Evolutionary conservation across 2,329 filamentous ascomycete genomes (phyloP), one percentile per base, ranked within the genome.

Genomic region (Aspergillus carbonarius): DNA sequence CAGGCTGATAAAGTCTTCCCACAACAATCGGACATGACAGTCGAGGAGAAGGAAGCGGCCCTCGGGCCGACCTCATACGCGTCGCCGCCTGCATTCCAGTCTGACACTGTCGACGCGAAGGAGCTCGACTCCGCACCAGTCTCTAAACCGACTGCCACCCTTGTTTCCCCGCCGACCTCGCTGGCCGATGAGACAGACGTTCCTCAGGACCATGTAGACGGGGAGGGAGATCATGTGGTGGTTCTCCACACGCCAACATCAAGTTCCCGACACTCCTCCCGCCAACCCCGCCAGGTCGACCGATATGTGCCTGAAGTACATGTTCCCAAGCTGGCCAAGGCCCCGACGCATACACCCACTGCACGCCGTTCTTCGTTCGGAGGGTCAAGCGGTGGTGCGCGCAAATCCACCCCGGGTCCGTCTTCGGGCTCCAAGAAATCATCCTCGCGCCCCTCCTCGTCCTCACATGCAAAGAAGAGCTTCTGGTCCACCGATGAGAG

Each of bases 91-190:
- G 66, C 66, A n/a, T 70, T 72, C 39, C 74, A 76, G 48, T 61
- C 69, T 7, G 72, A 77, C 58, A 62, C 67, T 30, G 64, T 72
- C 20, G 70, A 72, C 23, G 52, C 68, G 6, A 70, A 70, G 35
- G 71, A 70, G 54, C 52, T 70, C 20, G 65, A 66, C 18, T 52
- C 71, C 4, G 46, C 69, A 23, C 66, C 68, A 44, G 63, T 70
- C 27, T 62, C 72, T 1, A 70, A 75, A 49, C 71, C 74, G 5
- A 67, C 71, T 18, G 71, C 71, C 40, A 74, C 74, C 13, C 67
- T 80, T 46, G 77, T 79, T 12, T 80, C 78, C 2, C 78, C 78
- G 18, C 78, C 77, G 13, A 78, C 75, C 23, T 79, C 77, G 20
- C 70, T 78, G 57, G 74, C 70, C 42, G 77, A 78, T 54, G 76